Evolutionary conservation across 352 stramenopile genomes (phyloP).

Genomic region (Phytophthora megakarya): DNA sequence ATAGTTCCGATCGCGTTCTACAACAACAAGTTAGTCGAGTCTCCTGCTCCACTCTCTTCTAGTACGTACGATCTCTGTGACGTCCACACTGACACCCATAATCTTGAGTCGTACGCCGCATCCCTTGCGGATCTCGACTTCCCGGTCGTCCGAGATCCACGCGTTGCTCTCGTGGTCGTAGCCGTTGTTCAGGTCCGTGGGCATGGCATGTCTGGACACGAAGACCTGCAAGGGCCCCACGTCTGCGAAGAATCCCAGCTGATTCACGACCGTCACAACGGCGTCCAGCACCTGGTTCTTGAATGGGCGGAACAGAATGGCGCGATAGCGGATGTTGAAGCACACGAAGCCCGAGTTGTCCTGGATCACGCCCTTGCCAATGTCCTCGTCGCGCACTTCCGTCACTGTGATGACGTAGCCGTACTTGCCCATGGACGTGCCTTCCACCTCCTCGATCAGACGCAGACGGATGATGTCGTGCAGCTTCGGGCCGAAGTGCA

Average conservation of each 20-base stretch:
- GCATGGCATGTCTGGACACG: conserved; percentile 95
- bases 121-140: conserved; percentile 96
- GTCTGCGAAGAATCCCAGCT: conserved; percentile 97
- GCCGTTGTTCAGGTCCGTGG: conserved; percentile 94
- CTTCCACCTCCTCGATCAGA: conserved; percentile 96
- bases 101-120: conserved; percentile 97
- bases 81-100: conserved; percentile 96
- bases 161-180: conserved; percentile 97
- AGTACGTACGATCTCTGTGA: conserved; percentile 90
- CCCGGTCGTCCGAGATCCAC: conserved; percentile 97
- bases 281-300: conserved; percentile 98
- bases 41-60: not conserved
- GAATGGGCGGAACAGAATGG: conserved; percentile 96
- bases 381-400: conserved; percentile 96
- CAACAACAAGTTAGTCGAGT: conserved; percentile 12
- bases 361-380: conserved; percentile 97
- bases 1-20: conserved; percentile 97
- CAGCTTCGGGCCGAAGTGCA: conserved; percentile 96
- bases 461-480: conserved; percentile 95
- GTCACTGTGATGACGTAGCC: conserved; percentile 98
- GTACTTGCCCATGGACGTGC: conserved; percentile 95
- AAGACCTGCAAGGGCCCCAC: conserved; percentile 97
- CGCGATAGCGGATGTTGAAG: conserved; percentile 96
- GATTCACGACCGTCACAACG: conserved; percentile 96
- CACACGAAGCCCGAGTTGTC: conserved; percentile 97